These are phyloP conservation scores for Ceratorhiza oryzae-sativae DNA, from an alignment of 1,284 basidiomycete genomes.

Conservation along the genomic window DNA sequence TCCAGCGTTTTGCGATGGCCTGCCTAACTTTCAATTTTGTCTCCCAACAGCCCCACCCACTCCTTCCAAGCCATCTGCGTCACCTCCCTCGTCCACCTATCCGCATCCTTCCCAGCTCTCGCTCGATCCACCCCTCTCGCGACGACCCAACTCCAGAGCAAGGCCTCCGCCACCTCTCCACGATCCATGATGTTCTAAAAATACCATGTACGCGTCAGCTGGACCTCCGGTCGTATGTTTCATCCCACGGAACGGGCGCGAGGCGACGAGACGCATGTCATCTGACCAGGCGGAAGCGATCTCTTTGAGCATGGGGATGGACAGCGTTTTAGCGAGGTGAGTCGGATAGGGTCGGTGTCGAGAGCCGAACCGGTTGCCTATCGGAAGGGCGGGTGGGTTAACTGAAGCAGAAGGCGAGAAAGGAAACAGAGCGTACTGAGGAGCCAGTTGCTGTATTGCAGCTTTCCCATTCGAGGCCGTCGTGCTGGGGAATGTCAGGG, in stretches of 20 bases:
- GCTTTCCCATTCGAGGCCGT: conserved; percentile 41
- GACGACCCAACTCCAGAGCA: conserved; percentile 33
- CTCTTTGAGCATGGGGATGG: conserved; percentile 38
- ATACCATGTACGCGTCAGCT: conserved; percentile 25
- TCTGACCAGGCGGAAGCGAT: conserved; percentile 37
- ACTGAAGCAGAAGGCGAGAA: background rate
- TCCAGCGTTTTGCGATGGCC: background rate
- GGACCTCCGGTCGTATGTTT: background rate
- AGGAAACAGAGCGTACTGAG: conserved; percentile 31
- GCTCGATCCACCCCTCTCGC: background rate
- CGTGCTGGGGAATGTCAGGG: conserved; percentile 6
- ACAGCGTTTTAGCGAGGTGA: conserved; percentile 42
- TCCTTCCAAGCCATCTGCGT: conserved; percentile 1
- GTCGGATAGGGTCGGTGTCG: conserved; percentile 41
- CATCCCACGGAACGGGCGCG: conserved; percentile 31
- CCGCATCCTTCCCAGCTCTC: background rate
- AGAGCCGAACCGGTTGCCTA: conserved; percentile 41
- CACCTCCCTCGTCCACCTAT: background rate
- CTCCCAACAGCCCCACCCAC: background rate
- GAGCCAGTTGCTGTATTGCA: conserved; percentile 42
- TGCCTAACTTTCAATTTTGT: background rate
- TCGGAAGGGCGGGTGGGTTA: background rate
- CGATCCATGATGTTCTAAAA: conserved; percentile 34
- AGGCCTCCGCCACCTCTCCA: conserved; percentile 40
- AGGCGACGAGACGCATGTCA: conserved; percentile 9